Conservation (phyloP, 2,329 filamentous ascomycete species). For the Uncinocarpus reesii region DNA sequence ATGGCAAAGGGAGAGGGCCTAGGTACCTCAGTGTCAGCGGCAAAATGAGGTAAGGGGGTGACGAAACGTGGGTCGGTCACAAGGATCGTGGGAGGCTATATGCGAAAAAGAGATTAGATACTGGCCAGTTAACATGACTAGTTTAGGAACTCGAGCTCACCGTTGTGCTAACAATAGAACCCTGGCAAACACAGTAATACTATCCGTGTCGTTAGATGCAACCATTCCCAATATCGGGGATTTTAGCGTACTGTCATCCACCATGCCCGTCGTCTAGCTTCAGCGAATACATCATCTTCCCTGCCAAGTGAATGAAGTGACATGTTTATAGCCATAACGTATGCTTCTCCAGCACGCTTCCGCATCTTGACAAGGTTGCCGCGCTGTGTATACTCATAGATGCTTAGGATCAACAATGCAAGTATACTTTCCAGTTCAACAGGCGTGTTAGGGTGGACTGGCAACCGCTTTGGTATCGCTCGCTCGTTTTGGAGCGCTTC, state of each 20-base stretch:
- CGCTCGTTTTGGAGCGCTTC: constrained; percentile 30
- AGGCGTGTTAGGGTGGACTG: constrained; percentile 32
- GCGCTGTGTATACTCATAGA: constrained; percentile 39
- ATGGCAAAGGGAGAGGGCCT: background rate
- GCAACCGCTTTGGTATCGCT: constrained; percentile 26
- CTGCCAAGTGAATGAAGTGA: constrained; percentile 31
- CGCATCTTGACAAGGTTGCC: constrained; percentile 40
- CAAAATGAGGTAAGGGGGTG: constrained; percentile 34
- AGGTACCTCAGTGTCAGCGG: constrained; percentile 33
- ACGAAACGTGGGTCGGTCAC: constrained; percentile 37
- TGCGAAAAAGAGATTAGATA: constrained; percentile 8
- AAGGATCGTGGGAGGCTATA: constrained; percentile 34
- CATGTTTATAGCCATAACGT: constrained; percentile 36
- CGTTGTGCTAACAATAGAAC: constrained; percentile 37
- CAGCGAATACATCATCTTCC: constrained; percentile 30
- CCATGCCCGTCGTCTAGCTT: constrained; percentile 37
- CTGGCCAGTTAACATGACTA: background rate
- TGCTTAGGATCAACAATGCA: constrained; percentile 34
- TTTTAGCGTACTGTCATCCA: constrained; percentile 37
- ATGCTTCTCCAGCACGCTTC: constrained; percentile 36
- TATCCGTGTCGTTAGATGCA: constrained; percentile 16
- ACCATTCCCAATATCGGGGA: background rate
- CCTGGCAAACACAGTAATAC: constrained; percentile 39
- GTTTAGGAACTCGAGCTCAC: constrained; percentile 21
- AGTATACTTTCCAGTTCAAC: constrained; percentile 35